Percentiles rank a stretch among this genome's conserved stretches.
phyloP scores from a whole-genome alignment of 2,329 filamentous ascomycete species.

The Cadophora sp. region DNA sequence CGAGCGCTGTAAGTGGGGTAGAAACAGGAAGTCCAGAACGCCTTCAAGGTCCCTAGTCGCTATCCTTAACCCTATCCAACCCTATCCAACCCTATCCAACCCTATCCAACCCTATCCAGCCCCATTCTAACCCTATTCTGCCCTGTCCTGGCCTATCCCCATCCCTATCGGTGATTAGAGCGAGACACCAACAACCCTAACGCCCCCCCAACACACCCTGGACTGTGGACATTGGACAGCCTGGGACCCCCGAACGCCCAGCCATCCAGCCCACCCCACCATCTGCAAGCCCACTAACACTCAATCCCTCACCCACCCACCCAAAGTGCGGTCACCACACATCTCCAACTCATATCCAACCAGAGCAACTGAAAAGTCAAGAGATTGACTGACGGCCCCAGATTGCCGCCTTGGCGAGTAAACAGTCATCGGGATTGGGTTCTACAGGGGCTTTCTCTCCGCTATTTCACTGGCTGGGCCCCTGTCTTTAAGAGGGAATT shows the following conservation, averaged over 20 bases:
- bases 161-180: constrained; percentile 13
- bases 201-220: background rate
- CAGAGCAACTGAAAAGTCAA: background rate
- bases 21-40: constrained; percentile 7
- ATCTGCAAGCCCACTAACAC: constrained; percentile 4
- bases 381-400: constrained; percentile 5
- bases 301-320: no score
- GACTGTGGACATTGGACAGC: background rate
- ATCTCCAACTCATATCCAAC: background rate
- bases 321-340: constrained; percentile 3
- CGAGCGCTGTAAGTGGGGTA: constrained; percentile 8
- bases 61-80: no score
- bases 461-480: background rate
- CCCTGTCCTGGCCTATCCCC: constrained; percentile 6
- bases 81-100: no score
- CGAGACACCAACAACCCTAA: constrained; percentile 3
- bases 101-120: no score
- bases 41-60: constrained; percentile 7
- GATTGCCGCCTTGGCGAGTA: constrained; percentile 8
- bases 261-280: background rate
- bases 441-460: constrained; percentile 1
- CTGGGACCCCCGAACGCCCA: no score
- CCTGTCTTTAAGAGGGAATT: constrained; percentile 3
- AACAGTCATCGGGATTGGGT: constrained; percentile 2
- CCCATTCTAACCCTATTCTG: no score